Conservation (phyloP, 495 filamentous ascomycete species). For the Aspergillus baeticus region DNA sequence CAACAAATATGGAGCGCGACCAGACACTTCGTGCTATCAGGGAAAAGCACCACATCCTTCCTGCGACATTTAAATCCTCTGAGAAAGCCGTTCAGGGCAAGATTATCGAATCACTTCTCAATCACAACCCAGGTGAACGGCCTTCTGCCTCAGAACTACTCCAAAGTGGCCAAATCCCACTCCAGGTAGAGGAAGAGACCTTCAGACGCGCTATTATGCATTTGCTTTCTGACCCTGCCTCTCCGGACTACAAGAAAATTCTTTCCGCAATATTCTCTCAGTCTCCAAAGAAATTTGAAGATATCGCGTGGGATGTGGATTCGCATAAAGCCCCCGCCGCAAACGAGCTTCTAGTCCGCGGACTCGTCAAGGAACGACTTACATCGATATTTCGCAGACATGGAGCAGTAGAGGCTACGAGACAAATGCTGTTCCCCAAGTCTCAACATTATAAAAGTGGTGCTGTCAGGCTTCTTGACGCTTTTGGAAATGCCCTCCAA, state of each 20-base stretch:
- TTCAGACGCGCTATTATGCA: conserved; percentile 78
- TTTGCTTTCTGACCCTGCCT: conserved; percentile 70
- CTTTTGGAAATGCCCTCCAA: conserved; percentile 80
- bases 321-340: conserved; percentile 50
- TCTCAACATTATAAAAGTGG: conserved; percentile 73
- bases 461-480: conserved; percentile 75
- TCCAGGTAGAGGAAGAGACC: conserved; percentile 89
- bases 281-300: conserved; percentile 71
- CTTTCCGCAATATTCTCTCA: conserved; percentile 79
- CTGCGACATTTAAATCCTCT: conserved; percentile 68
- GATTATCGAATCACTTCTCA: conserved; percentile 78
- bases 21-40: conserved; percentile 70
- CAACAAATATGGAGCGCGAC: conserved; percentile 86
- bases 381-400: conserved; percentile 83
- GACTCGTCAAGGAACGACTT: conserved; percentile 72
- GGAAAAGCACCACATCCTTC: conserved; percentile 64
- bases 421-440: conserved; percentile 75
- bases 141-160: conserved; percentile 86
- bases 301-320: conserved; percentile 83
- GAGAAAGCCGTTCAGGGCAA: conserved; percentile 71
- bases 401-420: conserved; percentile 79
- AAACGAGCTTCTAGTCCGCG: conserved; percentile 69
- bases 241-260: conserved; percentile 87
- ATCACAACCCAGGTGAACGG: conserved; percentile 73
- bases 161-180: conserved; percentile 80